Conservation (phyloP, 306 rosid genomes). For the Canavalia ensiformis region DNA sequence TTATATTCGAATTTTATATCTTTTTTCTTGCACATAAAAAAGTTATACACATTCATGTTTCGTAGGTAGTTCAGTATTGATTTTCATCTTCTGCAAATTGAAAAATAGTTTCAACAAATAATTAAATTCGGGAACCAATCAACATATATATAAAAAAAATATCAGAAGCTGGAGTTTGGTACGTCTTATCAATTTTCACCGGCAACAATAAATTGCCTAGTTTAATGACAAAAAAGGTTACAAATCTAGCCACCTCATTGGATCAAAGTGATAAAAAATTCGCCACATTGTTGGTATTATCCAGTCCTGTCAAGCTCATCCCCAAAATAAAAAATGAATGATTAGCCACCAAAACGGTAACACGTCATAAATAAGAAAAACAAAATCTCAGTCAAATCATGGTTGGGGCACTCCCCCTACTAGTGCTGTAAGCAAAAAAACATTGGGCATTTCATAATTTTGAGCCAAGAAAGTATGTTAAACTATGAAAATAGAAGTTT, state of each 20-base stretch:
- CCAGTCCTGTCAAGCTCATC: not conserved
- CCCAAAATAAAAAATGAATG: not conserved
- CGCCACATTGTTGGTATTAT: not conserved
- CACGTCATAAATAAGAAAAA: conserved; percentile 10
- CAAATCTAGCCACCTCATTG: conserved; percentile 7
- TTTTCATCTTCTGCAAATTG: not conserved
- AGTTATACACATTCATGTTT: no score
- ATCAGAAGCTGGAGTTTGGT: conserved; percentile 1
- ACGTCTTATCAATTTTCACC: not conserved
- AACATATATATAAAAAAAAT: no score
- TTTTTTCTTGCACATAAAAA: no score
- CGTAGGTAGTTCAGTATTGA: no score
- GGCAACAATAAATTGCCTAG: not conserved
- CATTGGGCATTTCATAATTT: not conserved
- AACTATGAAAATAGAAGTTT: not conserved
- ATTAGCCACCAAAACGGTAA: conserved; percentile 2
- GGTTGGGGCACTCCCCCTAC: not conserved
- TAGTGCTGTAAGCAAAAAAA: no score
- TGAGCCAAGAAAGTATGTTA: no score
- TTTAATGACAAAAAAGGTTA: not conserved
- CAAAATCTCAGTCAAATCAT: not conserved
- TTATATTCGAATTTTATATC: no score
- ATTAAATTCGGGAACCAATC: not conserved
- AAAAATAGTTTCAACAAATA: not conserved
- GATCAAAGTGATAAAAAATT: not conserved